These are phyloP conservation scores for Aspergillus neoniger DNA, from an alignment of 2,329 filamentous ascomycete genomes.

Conservation along the genomic window DNA sequence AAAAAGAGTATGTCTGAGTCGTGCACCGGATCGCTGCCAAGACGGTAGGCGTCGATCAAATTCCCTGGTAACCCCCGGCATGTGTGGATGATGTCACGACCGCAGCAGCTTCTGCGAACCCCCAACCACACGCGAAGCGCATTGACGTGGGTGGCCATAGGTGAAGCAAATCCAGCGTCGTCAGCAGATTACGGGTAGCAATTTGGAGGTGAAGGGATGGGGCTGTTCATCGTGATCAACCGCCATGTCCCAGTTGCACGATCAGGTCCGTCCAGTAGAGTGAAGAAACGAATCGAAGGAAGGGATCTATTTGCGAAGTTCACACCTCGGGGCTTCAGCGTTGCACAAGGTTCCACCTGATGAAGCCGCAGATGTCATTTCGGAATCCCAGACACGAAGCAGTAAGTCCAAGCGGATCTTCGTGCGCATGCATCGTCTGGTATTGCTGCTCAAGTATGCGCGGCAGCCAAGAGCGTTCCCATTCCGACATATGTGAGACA, in stretches of 20 bases:
- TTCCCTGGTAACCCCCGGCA: slow-evolving; percentile 14
- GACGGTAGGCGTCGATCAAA: slow-evolving; percentile 21
- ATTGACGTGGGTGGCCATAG: slow-evolving; percentile 3
- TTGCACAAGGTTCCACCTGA: slow-evolving; percentile 7
- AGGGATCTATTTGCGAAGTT: background rate
- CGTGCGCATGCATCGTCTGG: background rate
- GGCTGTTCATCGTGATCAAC: slow-evolving; percentile 15
- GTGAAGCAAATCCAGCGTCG: background rate
- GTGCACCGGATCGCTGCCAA: slow-evolving; percentile 13
- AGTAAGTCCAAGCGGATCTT: background rate
- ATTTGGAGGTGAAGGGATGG: background rate
- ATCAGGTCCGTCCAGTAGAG: background rate
- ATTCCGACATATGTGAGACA: slow-evolving; percentile 4
- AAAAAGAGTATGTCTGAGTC: slow-evolving; percentile 4
- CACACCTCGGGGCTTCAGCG: background rate
- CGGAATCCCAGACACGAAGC: background rate
- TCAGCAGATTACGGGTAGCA: background rate
- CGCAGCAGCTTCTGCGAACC: background rate
- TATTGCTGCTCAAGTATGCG: background rate
- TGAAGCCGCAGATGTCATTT: slow-evolving; percentile 9
- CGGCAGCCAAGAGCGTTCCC: slow-evolving; percentile 3
- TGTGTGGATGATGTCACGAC: slow-evolving; percentile 29
- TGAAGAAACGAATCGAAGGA: background rate
- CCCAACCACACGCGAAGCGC: background rate
- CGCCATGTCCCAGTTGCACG: slow-evolving; percentile 11